Base-by-base conservation (phyloP, 768 basidiomycete species). In the Lactarius trivialis region DNA sequence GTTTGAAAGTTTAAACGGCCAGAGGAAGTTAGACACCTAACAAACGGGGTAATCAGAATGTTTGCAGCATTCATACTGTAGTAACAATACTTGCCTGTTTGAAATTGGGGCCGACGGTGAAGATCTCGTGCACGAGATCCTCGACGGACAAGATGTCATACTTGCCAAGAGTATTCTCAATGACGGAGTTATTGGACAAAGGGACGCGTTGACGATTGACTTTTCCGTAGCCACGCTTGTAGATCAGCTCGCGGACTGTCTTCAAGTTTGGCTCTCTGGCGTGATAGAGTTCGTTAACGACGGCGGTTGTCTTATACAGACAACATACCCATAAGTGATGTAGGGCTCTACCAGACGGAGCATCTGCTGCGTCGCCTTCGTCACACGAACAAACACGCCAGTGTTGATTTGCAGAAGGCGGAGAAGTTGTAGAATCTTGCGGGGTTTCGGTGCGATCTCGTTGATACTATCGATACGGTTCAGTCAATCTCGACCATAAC, bases 1-100 rank as follows among this genome's bases (percentile, higher is more conserved):
- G 85, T 98, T 98, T 71, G 94, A 98, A 66, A 99, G 90, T 76
- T 99, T 99, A 85, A 99, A 98, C 28, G 97, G 97, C 95, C 95
- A 98, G 58, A 98, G 87, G 86, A 96, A 95, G 84, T 93, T 95
- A 68, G 89, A 85, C 61, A 87, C 89, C 88, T 63, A 41, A 1
- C 52, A 34, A 17, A 45, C 6, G 3, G 34, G 11, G 15, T 24
- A 30, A 49, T 63, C 36, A 63, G 36, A 39, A 49, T 32, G 6
- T 28, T 49, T 24, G 34, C 17, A 7, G 36, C 24, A 39, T 12
- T 32, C 8, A 8, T 36, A 39, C 52, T 24, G 15, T 28, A 39
- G n/a, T 1, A 7, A 30, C 11, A 39, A 24, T 37, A 54, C 86
- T 64, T 54, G 86, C 93, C 85, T 97, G 93, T 81, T 98, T 98